Evolutionary conservation across 805 yeast genomes (phyloP), one percentile per base, ranked within the genome.

Genomic region (Metschnikowia bowlesiae): DNA sequence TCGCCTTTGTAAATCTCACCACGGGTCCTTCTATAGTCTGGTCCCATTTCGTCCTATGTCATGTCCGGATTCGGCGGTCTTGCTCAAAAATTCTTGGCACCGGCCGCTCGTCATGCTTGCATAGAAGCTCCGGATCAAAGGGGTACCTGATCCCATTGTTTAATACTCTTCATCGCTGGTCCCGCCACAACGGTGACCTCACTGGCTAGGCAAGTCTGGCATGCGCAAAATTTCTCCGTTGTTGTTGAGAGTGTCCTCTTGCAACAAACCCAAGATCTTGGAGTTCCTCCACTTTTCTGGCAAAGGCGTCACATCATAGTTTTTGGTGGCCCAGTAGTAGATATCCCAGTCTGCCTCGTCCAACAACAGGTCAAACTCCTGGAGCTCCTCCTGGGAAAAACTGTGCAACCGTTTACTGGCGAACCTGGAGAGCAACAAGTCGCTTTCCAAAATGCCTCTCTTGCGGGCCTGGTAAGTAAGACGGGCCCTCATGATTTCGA

Each of bases 261-360:
- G 92, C 54, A 92, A 72, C 69, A 76, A 64, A 48, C 65, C 64
- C 72, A 92, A 75, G 37, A 92, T 73, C 58, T 78, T 71, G 10
- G 87, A 81, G 51, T 85, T 63, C 63, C 83, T 76, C 96, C 96
- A 94, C 63, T 80, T 80, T 38, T 87, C 89, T 13, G 98, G 97
- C 55, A 92, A 75, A 11, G 96, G 96, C 43, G 91, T 87, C 16
- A 87, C 82, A 34, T 81, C 83, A 61, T 71, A 87, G 66, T 91
- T 89, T 57, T 80, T 81, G 2, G 97, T 89, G 28, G 96, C 96
- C 99, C 99, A 92, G 72, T 94, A 94, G 68, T 89, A 94, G 53
- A 94, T 91, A 68, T 94, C 99, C 99, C 99, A 94, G 68, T 94
- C 99, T n/a, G 92, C 81, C 68, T 92, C 96, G 67, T 94, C 96